Conservation (phyloP, 805 yeast genomes). For the Ogataea methylovora region DNA sequence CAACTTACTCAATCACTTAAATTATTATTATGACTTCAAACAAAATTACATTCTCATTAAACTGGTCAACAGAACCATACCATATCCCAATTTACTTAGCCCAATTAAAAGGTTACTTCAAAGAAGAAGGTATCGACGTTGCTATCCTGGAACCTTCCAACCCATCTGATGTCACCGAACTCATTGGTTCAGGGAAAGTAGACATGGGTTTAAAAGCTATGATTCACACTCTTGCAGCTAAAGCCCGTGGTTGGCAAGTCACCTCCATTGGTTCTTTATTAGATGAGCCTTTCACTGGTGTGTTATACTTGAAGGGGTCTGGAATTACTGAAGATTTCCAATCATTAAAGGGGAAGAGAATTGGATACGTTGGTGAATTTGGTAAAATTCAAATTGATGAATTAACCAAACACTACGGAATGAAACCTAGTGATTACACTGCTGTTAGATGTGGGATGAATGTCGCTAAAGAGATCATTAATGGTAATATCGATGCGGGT, state of each 20-base stretch:
- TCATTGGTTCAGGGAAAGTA: conserved; percentile 48
- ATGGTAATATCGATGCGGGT: conserved; percentile 50
- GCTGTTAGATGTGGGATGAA: conserved; percentile 57
- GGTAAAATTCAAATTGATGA: conserved; percentile 54
- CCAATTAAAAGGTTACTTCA: conserved; percentile 41
- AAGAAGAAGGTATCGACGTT: conserved; percentile 41
- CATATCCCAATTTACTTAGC: conserved; percentile 47
- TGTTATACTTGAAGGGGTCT: conserved; percentile 36
- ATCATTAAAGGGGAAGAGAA: conserved; percentile 43
- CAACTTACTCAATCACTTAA: too few species aligned
- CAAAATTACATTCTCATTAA: conserved; percentile 42
- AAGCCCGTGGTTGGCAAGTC: conserved; percentile 50
- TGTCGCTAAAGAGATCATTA: conserved; percentile 47
- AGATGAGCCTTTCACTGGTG: conserved; percentile 53
- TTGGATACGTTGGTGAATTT: conserved; percentile 54
- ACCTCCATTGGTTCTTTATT: conserved; percentile 47
- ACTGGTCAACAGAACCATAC: conserved; percentile 52
- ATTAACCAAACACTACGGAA: conserved; percentile 46
- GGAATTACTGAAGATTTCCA: conserved; percentile 46
- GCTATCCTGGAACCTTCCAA: conserved; percentile 49
- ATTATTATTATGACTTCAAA: conserved; percentile 39
- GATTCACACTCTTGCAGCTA: conserved; percentile 54
- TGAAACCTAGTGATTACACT: conserved; percentile 48
- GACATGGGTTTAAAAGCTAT: conserved; percentile 56
- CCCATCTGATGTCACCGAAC: conserved; percentile 51